Evolutionary conservation across 371 early-diverging fungal genomes (phyloP).

Genomic region (Lichtheimia ramosa): DNA sequence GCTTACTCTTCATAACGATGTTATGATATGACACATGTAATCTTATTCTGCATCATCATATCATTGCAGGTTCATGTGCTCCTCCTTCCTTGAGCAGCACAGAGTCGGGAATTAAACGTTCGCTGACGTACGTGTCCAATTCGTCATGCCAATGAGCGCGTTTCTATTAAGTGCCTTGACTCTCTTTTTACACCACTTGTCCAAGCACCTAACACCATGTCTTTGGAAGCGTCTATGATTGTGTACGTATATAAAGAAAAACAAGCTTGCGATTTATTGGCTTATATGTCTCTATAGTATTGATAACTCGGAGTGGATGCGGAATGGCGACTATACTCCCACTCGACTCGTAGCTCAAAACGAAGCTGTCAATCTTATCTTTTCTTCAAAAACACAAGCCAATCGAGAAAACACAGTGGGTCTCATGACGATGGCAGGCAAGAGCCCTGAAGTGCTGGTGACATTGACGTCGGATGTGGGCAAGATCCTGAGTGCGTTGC

Average conservation of each 20-base stretch:
- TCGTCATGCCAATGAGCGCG: no score
- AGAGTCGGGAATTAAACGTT: no score
- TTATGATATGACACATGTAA: no score
- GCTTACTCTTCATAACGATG: no score
- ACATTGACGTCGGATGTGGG: constrained; percentile 91
- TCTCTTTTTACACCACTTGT: no score
- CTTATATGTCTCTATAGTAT: constrained; percentile 56
- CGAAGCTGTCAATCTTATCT: constrained; percentile 92
- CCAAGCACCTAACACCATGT: neutral
- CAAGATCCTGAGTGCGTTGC: constrained; percentile 86
- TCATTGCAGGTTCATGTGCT: no score
- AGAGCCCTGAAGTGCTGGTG: constrained; percentile 94
- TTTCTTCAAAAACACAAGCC: constrained; percentile 87
- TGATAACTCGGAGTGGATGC: constrained; percentile 99
- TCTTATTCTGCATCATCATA: no score
- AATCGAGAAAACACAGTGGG: constrained; percentile 98
- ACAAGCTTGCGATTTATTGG: neutral
- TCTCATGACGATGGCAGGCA: constrained; percentile 95
- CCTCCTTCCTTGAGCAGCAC: no score
- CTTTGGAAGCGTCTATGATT: constrained; percentile 10
- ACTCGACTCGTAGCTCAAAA: constrained; percentile 93
- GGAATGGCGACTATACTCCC: constrained; percentile 98
- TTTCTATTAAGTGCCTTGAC: no score
- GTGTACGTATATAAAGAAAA: neutral
- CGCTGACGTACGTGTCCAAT: no score